Percentiles rank a stretch among this genome's conserved stretches.
Evolutionary conservation across 352 stramenopile species (phyloP).

Genomic region (Sclerospora graminicola): DNA sequence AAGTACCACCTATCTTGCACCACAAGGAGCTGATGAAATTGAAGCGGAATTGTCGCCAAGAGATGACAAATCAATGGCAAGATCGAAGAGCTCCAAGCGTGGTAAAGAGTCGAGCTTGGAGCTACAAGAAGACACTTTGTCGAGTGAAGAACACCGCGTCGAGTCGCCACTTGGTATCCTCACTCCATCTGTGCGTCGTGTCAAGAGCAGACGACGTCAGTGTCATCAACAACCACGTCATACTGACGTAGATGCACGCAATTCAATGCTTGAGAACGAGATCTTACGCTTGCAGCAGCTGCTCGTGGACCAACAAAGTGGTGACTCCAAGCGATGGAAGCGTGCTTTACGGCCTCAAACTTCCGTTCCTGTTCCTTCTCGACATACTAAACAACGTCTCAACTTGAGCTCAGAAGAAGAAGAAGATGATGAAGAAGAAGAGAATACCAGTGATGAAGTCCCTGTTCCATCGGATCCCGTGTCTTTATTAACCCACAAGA

Average conservation of each 20-base stretch:
- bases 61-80: constrained; percentile 14
- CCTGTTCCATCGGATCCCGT: constrained; percentile 44
- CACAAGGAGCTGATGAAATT: constrained; percentile 15
- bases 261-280: constrained; percentile 45
- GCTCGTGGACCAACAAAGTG: constrained; percentile 43
- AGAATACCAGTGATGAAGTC: constrained; percentile 33
- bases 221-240: constrained; percentile 15
- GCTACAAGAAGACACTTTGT: constrained; percentile 22
- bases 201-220: constrained; percentile 16
- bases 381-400: constrained; percentile 21
- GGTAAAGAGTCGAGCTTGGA: constrained; percentile 17
- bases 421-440: constrained; percentile 28
- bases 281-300: constrained; percentile 71
- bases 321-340: too few species aligned
- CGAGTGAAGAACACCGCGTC: constrained; percentile 17
- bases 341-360: too few species aligned
- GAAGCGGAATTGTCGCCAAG: constrained; percentile 23
- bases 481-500: constrained; percentile 45
- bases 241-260: constrained; percentile 26
- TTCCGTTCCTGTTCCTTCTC: constrained; percentile 2
- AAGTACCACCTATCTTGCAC: too few species aligned
- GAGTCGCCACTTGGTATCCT: constrained; percentile 17
- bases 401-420: constrained; percentile 36
- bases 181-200: constrained; percentile 4
- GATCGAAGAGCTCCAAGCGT: constrained; percentile 3